phyloP scores from a whole-genome alignment of 805 yeast genomes.

The Ogataea methanolica region DNA sequence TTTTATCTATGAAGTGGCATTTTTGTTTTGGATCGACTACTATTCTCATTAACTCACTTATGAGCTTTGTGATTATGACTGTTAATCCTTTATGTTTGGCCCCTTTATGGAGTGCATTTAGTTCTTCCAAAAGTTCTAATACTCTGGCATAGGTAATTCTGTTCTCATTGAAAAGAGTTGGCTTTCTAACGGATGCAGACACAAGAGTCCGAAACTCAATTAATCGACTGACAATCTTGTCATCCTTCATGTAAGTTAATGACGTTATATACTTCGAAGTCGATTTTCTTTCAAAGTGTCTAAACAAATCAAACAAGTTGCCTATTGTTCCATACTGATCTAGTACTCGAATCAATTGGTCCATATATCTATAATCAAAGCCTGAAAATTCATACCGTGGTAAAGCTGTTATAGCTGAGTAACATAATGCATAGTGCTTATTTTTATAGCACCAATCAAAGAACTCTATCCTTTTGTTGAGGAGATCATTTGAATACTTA shows the following conservation, averaged over 20 bases:
- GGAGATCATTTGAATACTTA: slow-evolving; percentile 1
- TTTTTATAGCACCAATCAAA: slow-evolving; percentile 22
- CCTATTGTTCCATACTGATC: slow-evolving; percentile 19
- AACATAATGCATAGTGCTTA: slow-evolving; percentile 11
- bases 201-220: not conserved
- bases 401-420: slow-evolving; percentile 3
- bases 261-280: slow-evolving; percentile 1
- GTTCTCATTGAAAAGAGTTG: too few relatives aligned
- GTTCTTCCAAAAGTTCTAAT: too few relatives aligned
- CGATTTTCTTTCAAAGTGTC: slow-evolving; percentile 7
- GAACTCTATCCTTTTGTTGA: slow-evolving; percentile 10
- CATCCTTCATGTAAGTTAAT: not conserved
- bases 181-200: too few relatives aligned
- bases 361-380: slow-evolving; percentile 6
- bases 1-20: not conserved
- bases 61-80: not conserved
- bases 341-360: slow-evolving; percentile 13
- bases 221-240: not conserved
- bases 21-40: not conserved
- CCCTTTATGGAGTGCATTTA: too few relatives aligned
- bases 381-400: slow-evolving; percentile 11
- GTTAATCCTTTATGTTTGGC: not conserved
- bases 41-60: not conserved
- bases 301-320: slow-evolving; percentile 15
- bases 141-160: too few relatives aligned